Conservation (phyloP, 140 eudicot genomes). For the Oenanthe javanica region DNA sequence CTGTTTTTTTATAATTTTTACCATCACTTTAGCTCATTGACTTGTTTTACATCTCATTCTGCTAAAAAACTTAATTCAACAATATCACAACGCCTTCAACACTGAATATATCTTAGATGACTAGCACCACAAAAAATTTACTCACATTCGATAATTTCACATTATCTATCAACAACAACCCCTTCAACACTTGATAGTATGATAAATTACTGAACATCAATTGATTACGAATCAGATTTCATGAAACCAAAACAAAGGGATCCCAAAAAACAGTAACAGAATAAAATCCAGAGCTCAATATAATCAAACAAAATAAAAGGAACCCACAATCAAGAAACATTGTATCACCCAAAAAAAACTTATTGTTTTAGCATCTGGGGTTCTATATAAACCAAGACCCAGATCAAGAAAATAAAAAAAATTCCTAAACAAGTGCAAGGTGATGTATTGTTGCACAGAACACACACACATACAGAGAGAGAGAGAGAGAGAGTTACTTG, state of each 20-base stretch:
- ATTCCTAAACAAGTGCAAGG: too few species aligned
- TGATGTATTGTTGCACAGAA: not conserved
- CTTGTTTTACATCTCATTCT: not conserved
- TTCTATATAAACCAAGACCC: too few species aligned
- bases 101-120: not conserved
- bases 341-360: not conserved
- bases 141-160: not conserved
- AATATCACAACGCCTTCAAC: not conserved
- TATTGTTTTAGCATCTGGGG: too few species aligned
- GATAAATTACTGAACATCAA: not conserved
- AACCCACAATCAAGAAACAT: not conserved
- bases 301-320: not conserved
- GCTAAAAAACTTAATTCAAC: not conserved
- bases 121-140: not conserved
- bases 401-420: too few species aligned
- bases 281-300: not conserved
- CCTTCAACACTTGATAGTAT: not conserved
- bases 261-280: not conserved
- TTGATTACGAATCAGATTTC: not conserved
- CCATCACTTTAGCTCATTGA: not conserved
- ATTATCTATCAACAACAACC: not conserved
- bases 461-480: not conserved
- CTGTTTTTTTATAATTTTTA: not conserved
- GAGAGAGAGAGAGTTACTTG: slow-evolving; percentile 36
- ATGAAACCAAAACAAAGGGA: not conserved